Evolutionary conservation across 2,329 filamentous ascomycete species (phyloP), one percentile per base, ranked within the genome.

Genomic region (Colletotrichum sojae): DNA sequence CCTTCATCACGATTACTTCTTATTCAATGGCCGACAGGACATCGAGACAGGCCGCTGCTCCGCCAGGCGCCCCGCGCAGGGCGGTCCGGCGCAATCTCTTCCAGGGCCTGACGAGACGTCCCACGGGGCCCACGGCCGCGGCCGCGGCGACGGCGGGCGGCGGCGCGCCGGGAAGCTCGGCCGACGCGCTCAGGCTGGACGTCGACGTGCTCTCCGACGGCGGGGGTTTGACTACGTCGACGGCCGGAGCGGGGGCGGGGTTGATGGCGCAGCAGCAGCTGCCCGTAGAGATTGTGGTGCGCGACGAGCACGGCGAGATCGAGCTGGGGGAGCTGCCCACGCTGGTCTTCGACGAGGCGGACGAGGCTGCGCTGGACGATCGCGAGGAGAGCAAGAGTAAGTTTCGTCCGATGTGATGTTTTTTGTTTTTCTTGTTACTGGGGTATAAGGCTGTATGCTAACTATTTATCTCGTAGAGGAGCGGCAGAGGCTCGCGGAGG

Each of bases 261-360:
- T 6, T 31, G 22, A 12, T 22, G 8, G 20, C 58, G 2, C 58
- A 40, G 18, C 22, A 25, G 22, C 22, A 25, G 22, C 22, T 25
- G 22, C 75, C 78, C 1, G 78, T 78, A 1, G 89, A 90, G 72
- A 91, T 92, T 67, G 86, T 92, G 9, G 85, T 91, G 53, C 83
- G 90, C 71, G 86, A 91, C 74, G 81, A 86, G 77, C 86, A 90
- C 73, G 90, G 89, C 56, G 89, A 91, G 72, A 85, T 90, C 65
- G 85, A 90, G 76, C 79, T 91, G n/a, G 83, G 82, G 16, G 88
- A 89, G 68, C 86, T 86, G 53, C 87, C 85, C 1, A 83, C 85
- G 69, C 84, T 85, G 15, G 78, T 82, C 8, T 78, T 86, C 31
- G 87, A 89, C 56, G 87, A 88, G 43, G 82, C 86, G 16, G 86